These are phyloP conservation scores for Limonium bicolor DNA, from an alignment of 148 eudicot genomes.

Conservation along the genomic window DNA sequence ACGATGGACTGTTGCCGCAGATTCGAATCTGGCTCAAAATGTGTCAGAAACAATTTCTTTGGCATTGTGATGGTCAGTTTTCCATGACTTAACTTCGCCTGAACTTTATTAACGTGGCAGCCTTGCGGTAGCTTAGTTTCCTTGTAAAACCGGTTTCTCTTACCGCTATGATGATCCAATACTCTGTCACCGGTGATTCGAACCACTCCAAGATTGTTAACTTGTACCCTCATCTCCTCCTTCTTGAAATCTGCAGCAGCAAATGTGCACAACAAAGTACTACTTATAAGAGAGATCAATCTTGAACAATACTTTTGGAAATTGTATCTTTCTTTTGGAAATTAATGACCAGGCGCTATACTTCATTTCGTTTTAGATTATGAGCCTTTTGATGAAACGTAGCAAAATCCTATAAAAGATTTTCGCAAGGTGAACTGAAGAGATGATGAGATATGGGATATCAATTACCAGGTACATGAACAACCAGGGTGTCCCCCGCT, in stretches of 20 bases:
- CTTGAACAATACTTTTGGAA: too few relatives aligned
- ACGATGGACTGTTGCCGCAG: not conserved
- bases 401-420: too few relatives aligned
- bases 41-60: slow-evolving; percentile 6
- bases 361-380: too few relatives aligned
- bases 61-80: slow-evolving; percentile 44
- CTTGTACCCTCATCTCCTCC: slow-evolving; percentile 46
- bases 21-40: not conserved
- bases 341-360: too few relatives aligned
- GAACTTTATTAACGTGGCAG: slow-evolving; percentile 26
- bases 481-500: slow-evolving; percentile 12
- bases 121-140: slow-evolving; percentile 27
- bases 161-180: slow-evolving; percentile 11
- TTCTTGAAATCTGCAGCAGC: slow-evolving; percentile 39
- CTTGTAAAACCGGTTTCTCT: slow-evolving; percentile 30
- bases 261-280: not conserved
- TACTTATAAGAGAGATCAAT: too few relatives aligned
- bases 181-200: slow-evolving; percentile 48
- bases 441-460: too few relatives aligned
- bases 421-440: too few relatives aligned
- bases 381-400: too few relatives aligned
- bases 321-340: too few relatives aligned
- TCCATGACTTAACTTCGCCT: slow-evolving; percentile 30
- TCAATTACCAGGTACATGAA: slow-evolving; percentile 18
- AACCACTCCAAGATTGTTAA: slow-evolving; percentile 24